These are phyloP conservation scores for Prototheca wickerhamii DNA, from an alignment of 163 green algal species.

Conservation along the genomic window DNA sequence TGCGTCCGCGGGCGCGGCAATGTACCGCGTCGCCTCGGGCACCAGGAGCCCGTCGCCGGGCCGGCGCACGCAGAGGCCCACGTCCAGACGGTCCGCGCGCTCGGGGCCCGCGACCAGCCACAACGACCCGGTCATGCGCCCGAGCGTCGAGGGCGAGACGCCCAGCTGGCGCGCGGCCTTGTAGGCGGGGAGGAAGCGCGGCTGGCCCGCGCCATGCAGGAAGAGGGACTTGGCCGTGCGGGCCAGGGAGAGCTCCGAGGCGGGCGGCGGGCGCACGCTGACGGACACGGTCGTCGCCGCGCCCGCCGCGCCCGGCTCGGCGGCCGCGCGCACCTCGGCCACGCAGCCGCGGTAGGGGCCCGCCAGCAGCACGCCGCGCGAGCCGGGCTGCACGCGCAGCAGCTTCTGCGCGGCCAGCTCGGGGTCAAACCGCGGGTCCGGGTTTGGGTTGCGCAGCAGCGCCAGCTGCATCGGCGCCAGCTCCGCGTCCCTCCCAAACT, in stretches of 20 bases:
- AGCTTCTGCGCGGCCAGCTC: slow-evolving; percentile 7
- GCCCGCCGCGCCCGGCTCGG: slow-evolving; percentile 2
- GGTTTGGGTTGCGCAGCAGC: slow-evolving; percentile 39
- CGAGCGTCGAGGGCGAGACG: slow-evolving; percentile 53
- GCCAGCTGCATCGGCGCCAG: slow-evolving; percentile 41
- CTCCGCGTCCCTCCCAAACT: slow-evolving; percentile 52
- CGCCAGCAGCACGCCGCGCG: slow-evolving; percentile 58
- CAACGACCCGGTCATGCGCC: slow-evolving; percentile 58
- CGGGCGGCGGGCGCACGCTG: slow-evolving; percentile 7
- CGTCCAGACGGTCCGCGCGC: slow-evolving; percentile 49
- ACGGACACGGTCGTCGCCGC: not conserved
- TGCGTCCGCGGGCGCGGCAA: not conserved
- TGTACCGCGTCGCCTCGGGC: slow-evolving; percentile 29
- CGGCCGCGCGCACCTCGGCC: slow-evolving; percentile 48
- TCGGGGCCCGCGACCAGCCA: slow-evolving; percentile 33
- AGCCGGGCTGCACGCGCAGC: slow-evolving; percentile 17
- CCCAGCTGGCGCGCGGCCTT: slow-evolving; percentile 39
- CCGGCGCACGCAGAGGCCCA: slow-evolving; percentile 76
- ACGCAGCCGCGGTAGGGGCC: slow-evolving; percentile 66
- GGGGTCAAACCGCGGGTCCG: slow-evolving; percentile 37
- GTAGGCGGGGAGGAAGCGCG: slow-evolving; percentile 26
- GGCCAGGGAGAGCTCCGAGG: slow-evolving; percentile 15
- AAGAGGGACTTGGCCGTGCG: slow-evolving; percentile 1
- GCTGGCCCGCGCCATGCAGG: not conserved
- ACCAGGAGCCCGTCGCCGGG: slow-evolving; percentile 57